phyloP scores from a whole-genome alignment of 257 asterid species.

The Cordia subcordata region DNA sequence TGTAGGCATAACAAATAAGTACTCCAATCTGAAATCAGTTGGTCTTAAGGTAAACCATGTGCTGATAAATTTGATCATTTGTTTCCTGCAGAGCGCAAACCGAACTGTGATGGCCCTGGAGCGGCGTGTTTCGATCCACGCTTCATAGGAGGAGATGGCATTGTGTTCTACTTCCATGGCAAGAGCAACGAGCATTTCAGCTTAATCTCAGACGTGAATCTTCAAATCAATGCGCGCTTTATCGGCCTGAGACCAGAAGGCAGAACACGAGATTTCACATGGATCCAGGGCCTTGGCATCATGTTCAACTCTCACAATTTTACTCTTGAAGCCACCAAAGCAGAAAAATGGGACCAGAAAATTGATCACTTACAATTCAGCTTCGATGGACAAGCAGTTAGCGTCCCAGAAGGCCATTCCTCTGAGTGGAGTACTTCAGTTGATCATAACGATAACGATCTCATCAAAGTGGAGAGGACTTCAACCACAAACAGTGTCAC shows the following conservation, averaged over 20 bases:
- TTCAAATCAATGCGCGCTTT: conserved; percentile 22
- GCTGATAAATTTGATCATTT: neutral
- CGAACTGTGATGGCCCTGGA: conserved; percentile 24
- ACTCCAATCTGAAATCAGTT: too few relatives aligned
- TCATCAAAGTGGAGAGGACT: conserved; percentile 9
- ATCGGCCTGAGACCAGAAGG: conserved; percentile 14
- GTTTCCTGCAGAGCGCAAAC: conserved; percentile 13
- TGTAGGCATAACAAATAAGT: too few relatives aligned
- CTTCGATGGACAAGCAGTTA: conserved; percentile 2
- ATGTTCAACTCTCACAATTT: conserved; percentile 16
- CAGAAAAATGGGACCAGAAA: conserved; percentile 13
- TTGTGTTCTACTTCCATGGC: conserved; percentile 25
- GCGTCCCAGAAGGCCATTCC: conserved; percentile 1
- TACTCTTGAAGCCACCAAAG: conserved; percentile 17
- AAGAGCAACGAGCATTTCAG: conserved; percentile 18
- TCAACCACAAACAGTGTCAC: conserved; percentile 8
- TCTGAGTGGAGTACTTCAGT: conserved; percentile 15
- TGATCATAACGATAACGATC: neutral
- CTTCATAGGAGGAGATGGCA: conserved; percentile 24
- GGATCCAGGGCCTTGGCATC: conserved; percentile 22
- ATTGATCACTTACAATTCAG: conserved; percentile 11
- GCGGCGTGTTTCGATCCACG: conserved; percentile 22
- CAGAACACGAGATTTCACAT: conserved; percentile 16
- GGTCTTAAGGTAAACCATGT: neutral
- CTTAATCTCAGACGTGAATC: conserved; percentile 15